Percentiles rank a stretch among this genome's conserved stretches.
These are phyloP conservation scores for Talaromyces sp. DNA, from an alignment of 2,329 filamentous ascomycete genomes.

Conservation along the genomic window DNA sequence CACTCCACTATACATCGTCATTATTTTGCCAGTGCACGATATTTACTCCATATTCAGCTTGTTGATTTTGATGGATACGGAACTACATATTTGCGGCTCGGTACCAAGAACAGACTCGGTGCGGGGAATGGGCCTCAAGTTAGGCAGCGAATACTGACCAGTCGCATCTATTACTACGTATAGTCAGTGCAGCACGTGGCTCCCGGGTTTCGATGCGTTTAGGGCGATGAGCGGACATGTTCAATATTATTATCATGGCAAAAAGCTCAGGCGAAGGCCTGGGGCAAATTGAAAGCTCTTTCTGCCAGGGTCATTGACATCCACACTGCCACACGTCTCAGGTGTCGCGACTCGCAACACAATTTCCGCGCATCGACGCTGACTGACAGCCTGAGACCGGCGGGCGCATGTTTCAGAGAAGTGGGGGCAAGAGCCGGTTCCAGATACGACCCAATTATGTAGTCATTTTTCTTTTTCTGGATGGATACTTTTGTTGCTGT, in stretches of 20 bases:
- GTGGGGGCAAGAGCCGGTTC: background rate
- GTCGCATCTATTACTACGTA: background rate
- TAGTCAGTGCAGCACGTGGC: background rate
- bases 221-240: too few relatives aligned
- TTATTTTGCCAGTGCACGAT: too few relatives aligned
- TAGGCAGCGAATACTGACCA: background rate
- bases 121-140: too few relatives aligned
- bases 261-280: background rate
- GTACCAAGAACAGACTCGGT: background rate
- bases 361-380: background rate
- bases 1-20: background rate
- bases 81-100: background rate
- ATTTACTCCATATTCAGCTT: too few relatives aligned
- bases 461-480: background rate
- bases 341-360: background rate
- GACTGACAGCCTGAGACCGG: background rate
- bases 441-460: background rate
- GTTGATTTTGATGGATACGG: background rate
- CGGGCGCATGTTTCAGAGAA: background rate
- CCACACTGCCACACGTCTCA: background rate
- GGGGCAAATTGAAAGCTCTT: background rate
- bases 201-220: background rate
- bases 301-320: background rate
- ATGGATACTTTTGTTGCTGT: background rate
- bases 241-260: background rate